Evolutionary conservation across 352 stramenopile species (phyloP).

Genomic region (Phytophthora sp.): DNA sequence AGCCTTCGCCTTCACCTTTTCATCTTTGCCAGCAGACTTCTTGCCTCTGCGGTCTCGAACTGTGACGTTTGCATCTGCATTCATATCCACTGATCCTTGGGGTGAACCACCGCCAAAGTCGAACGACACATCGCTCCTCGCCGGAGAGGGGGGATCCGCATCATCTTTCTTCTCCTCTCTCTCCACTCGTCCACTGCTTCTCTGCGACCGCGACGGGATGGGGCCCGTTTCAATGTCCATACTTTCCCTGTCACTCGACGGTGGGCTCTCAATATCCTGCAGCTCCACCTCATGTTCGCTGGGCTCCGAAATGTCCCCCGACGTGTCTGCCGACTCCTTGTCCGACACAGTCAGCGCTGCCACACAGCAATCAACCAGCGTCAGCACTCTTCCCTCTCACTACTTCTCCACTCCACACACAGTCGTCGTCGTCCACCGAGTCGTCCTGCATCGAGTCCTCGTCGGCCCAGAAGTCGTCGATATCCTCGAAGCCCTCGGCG

Average conservation of each 20-base stretch:
- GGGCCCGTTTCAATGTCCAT: constrained; percentile 39
- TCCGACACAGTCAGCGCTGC: constrained; percentile 46
- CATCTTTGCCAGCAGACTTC: constrained; percentile 19
- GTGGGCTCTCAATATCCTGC: constrained; percentile 37
- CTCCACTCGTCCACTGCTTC: constrained; percentile 22
- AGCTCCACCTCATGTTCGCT: constrained; percentile 59
- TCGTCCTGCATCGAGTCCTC: constrained; percentile 50
- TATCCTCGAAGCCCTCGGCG: constrained; percentile 83
- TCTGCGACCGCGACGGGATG: constrained; percentile 30
- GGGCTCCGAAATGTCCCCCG: constrained; percentile 43
- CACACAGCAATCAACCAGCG: constrained; percentile 3
- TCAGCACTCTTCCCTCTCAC: neutral
- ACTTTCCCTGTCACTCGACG: constrained; percentile 37
- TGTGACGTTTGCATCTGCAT: constrained; percentile 32
- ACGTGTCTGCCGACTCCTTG: constrained; percentile 51
- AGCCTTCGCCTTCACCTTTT: constrained; percentile 35
- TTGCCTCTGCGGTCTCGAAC: constrained; percentile 24
- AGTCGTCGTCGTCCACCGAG: constrained; percentile 41
- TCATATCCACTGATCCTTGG: constrained; percentile 35
- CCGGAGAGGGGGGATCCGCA: constrained; percentile 10
- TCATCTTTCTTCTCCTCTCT: constrained; percentile 29
- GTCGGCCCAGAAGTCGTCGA: constrained; percentile 89
- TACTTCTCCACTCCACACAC: constrained; percentile 9
- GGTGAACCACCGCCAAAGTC: constrained; percentile 48
- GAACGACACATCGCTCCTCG: constrained; percentile 43